Evolutionary conservation across 2,329 filamentous ascomycete species (phyloP).

Genomic region (Alternaria arbusti): DNA sequence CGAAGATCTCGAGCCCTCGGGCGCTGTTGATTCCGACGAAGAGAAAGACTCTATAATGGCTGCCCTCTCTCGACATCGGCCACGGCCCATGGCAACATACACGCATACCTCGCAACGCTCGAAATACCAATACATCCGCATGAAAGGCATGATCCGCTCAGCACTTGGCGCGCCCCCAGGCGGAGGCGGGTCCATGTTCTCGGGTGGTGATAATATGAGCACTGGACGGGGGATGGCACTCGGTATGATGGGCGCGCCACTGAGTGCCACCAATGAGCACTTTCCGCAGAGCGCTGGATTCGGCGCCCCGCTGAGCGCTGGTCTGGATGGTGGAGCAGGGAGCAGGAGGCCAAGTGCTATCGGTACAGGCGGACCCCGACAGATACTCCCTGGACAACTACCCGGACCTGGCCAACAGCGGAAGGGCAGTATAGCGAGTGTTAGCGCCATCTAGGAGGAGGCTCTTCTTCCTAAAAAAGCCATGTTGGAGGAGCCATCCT

Average conservation of each 20-base stretch:
- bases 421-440: conserved; percentile 6
- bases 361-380: conserved; percentile 38
- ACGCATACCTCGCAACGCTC: conserved; percentile 56
- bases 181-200: conserved; percentile 28
- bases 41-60: conserved; percentile 90
- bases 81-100: conserved; percentile 76
- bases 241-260: conserved; percentile 41
- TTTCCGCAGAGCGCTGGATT: conserved; percentile 41
- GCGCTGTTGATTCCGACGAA: conserved; percentile 88
- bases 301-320: conserved; percentile 37
- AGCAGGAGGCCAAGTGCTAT: conserved; percentile 43
- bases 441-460: background rate
- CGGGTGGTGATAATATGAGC: conserved; percentile 30
- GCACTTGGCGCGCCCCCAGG: conserved; percentile 58
- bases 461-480: rapidly evolving
- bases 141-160: conserved; percentile 68
- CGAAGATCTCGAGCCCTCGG: conserved; percentile 76
- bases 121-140: conserved; percentile 67
- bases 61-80: conserved; percentile 74
- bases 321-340: conserved; percentile 32
- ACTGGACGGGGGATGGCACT: conserved; percentile 33
- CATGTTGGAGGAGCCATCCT: background rate
- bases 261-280: conserved; percentile 37
- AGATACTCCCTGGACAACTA: conserved; percentile 47
- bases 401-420: conserved; percentile 2